phyloP scores from a whole-genome alignment of 495 filamentous ascomycete species.

The Talaromyces stipitatus region DNA sequence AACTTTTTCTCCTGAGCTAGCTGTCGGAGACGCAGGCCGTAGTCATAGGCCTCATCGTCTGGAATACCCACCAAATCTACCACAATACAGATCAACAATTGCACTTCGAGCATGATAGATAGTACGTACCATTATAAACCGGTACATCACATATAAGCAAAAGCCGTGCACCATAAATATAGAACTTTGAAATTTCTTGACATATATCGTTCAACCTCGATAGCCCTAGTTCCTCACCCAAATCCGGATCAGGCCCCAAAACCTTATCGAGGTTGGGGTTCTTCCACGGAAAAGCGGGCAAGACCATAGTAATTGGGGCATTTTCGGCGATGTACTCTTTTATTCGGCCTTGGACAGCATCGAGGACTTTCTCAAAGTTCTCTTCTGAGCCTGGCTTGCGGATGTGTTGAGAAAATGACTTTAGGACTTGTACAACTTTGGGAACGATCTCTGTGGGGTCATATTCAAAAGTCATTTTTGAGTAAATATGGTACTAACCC shows the following conservation, averaged over 20 bases:
- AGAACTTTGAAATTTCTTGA: conserved; percentile 33
- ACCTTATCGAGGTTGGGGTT: conserved; percentile 39
- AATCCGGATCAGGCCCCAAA: conserved; percentile 34
- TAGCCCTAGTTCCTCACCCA: conserved; percentile 40
- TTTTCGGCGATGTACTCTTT: neutral
- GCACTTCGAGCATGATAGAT: neutral
- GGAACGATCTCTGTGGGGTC: neutral
- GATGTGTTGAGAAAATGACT: neutral
- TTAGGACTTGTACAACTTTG: neutral
- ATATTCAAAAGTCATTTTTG: neutral
- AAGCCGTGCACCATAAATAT: conserved; percentile 35
- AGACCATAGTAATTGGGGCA: conserved; percentile 19
- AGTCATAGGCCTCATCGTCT: conserved; percentile 36
- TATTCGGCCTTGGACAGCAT: neutral
- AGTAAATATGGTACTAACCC: neutral
- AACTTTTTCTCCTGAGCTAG: conserved; percentile 34
- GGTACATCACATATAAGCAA: conserved; percentile 42
- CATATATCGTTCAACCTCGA: conserved; percentile 35
- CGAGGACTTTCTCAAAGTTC: neutral
- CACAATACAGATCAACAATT: neutral
- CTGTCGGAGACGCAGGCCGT: conserved; percentile 30
- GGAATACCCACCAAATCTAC: conserved; percentile 35
- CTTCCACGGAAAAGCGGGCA: conserved; percentile 44
- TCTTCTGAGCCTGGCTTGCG: neutral
- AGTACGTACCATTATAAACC: conserved; percentile 36